These are phyloP conservation scores for Paecilomyces dactylethromorphus DNA, from an alignment of 2,329 filamentous ascomycete genomes.

Conservation along the genomic window DNA sequence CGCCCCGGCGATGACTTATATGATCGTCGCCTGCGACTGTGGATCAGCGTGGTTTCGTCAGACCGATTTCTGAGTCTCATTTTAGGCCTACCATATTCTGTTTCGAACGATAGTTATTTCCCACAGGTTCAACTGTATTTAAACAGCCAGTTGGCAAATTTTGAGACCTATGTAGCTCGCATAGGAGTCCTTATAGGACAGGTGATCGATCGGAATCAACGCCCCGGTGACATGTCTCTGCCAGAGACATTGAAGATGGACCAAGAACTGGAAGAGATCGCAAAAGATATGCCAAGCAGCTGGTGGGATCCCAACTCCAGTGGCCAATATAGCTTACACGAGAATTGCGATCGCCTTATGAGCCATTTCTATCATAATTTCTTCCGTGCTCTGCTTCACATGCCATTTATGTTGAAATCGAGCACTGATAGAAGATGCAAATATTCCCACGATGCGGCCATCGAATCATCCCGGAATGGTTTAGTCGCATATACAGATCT, in stretches of 20 bases:
- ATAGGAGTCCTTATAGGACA: slow-evolving; percentile 30
- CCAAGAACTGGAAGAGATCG: slow-evolving; percentile 30
- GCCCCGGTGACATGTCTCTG: slow-evolving; percentile 27
- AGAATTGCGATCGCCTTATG: slow-evolving; percentile 25
- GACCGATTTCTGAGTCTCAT: slow-evolving; percentile 49
- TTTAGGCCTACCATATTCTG: slow-evolving; percentile 46
- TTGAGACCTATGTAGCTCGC: slow-evolving; percentile 23
- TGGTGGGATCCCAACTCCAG: slow-evolving; percentile 22
- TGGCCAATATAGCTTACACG: slow-evolving; percentile 14
- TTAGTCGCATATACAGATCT: slow-evolving; percentile 32
- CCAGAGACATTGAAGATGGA: slow-evolving; percentile 35
- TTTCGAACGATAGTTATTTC: slow-evolving; percentile 24
- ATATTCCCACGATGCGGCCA: slow-evolving; percentile 30
- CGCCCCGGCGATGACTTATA: slow-evolving; percentile 18
- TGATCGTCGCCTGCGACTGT: slow-evolving; percentile 28
- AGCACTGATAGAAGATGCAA: slow-evolving; percentile 29
- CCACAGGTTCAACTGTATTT: slow-evolving; percentile 21
- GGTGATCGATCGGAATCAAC: slow-evolving; percentile 38
- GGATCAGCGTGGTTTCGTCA: slow-evolving; percentile 33
- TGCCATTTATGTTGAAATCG: slow-evolving; percentile 42
- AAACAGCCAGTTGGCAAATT: slow-evolving; percentile 8
- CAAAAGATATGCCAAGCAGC: slow-evolving; percentile 19
- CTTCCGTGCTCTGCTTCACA: slow-evolving; percentile 35
- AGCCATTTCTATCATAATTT: slow-evolving; percentile 36
- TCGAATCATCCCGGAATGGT: slow-evolving; percentile 38